These are phyloP conservation scores for Solanum tacnaense DNA, from an alignment of 257 asterid species.

Conservation along the genomic window DNA sequence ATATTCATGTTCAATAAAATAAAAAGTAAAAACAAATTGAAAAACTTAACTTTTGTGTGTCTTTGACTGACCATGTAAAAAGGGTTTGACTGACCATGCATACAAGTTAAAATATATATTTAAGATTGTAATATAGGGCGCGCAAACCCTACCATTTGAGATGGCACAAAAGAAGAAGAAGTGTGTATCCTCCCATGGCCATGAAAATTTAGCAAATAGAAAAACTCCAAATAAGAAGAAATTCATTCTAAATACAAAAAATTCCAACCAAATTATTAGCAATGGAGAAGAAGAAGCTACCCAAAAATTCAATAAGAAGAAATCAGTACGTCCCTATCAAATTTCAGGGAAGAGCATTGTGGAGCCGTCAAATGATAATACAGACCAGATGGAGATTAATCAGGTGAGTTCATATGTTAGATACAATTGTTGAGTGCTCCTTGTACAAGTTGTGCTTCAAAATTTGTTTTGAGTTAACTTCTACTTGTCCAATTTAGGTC, in stretches of 20 bases:
- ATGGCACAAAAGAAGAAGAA: background rate
- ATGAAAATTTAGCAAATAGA: background rate
- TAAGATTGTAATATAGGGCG: too few relatives aligned
- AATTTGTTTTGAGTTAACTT: too few relatives aligned
- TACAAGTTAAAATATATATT: too few relatives aligned
- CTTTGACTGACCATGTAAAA: too few relatives aligned
- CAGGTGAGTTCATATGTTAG: background rate
- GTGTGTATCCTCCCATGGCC: background rate
- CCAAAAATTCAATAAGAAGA: background rate
- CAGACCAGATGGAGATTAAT: background rate
- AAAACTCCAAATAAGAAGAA: background rate
- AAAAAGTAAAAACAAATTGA: too few relatives aligned
- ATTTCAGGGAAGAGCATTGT: background rate
- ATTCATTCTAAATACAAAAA: background rate
- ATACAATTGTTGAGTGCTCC: background rate
- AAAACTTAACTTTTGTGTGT: too few relatives aligned
- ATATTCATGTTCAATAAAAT: too few relatives aligned
- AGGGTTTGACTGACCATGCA: too few relatives aligned
- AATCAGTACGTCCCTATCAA: background rate
- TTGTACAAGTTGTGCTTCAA: too few relatives aligned
- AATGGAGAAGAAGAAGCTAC: background rate
- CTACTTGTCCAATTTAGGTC: background rate
- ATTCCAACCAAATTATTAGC: background rate
- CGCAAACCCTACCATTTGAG: background rate
- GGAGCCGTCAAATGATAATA: background rate